Evolutionary conservation across 768 basidiomycete species (phyloP).

Genomic region (Leccinum uliginosum): DNA sequence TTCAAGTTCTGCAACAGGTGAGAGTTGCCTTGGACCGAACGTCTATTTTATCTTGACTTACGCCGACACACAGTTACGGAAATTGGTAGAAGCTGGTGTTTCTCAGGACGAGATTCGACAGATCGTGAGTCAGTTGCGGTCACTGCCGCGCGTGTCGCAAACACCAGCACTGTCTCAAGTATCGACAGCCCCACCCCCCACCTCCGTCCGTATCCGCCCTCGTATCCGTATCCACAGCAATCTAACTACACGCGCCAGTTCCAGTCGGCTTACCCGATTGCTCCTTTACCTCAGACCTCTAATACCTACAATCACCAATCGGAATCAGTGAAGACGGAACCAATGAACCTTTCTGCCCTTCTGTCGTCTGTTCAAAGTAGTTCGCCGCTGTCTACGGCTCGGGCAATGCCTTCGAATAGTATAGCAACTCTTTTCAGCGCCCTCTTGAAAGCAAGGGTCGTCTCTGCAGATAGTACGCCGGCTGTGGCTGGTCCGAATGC

Average conservation of each 20-base stretch:
- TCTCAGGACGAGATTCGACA: slow-evolving; percentile 75
- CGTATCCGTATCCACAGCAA: slow-evolving; percentile 30
- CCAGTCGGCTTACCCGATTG: slow-evolving; percentile 29
- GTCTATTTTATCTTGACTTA: slow-evolving; percentile 3
- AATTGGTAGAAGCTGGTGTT: slow-evolving; percentile 73
- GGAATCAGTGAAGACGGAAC: slow-evolving; percentile 27
- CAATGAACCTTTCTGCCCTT: slow-evolving; percentile 28
- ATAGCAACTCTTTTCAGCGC: slow-evolving; percentile 61
- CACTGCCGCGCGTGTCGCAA: slow-evolving; percentile 45
- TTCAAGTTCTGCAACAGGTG: slow-evolving; percentile 79
- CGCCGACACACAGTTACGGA: slow-evolving; percentile 49
- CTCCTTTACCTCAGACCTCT: slow-evolving; percentile 30
- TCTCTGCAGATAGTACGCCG: slow-evolving; percentile 52
- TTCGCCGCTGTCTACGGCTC: slow-evolving; percentile 15
- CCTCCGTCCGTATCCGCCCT: slow-evolving; percentile 19
- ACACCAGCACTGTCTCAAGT: slow-evolving; percentile 33
- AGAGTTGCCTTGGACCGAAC: slow-evolving; percentile 18
- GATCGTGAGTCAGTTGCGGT: slow-evolving; percentile 67
- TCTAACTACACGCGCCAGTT: slow-evolving; percentile 26
- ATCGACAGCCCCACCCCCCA: slow-evolving; percentile 27
- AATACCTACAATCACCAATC: slow-evolving; percentile 26
- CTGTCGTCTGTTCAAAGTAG: slow-evolving; percentile 23
- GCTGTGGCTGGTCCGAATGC: slow-evolving; percentile 40
- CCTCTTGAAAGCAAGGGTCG: slow-evolving; percentile 75
- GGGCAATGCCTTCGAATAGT: slow-evolving; percentile 29